phyloP scores from a whole-genome alignment of 352 stramenopile species.

The Globisporangium recalcitrans region DNA sequence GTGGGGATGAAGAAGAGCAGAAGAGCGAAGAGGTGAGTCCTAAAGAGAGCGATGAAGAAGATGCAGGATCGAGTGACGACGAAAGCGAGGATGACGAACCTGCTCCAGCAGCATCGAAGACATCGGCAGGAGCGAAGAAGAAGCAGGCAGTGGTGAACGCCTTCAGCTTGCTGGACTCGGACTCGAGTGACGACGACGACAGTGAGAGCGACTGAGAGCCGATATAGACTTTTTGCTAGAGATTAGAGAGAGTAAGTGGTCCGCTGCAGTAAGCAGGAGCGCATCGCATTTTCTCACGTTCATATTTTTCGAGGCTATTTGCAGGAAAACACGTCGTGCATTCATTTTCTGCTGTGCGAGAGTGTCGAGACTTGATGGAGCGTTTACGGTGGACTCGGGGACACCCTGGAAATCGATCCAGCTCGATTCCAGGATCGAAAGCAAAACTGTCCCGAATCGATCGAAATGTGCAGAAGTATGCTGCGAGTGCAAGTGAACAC shows the following conservation, averaged over 20 bases:
- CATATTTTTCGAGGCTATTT: too few relatives aligned
- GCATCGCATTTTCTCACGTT: background rate
- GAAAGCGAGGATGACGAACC: conserved; percentile 6
- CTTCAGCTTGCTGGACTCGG: conserved; percentile 77
- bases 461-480: too few relatives aligned
- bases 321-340: too few relatives aligned
- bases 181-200: conserved; percentile 84
- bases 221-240: background rate
- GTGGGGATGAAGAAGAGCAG: conserved; percentile 5
- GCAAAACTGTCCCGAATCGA: too few relatives aligned
- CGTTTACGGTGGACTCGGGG: too few relatives aligned
- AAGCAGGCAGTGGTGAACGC: conserved; percentile 58
- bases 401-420: too few relatives aligned
- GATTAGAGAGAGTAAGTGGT: background rate
- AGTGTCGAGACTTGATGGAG: too few relatives aligned
- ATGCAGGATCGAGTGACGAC: conserved; percentile 3
- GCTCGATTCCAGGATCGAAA: too few relatives aligned
- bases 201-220: conserved; percentile 21
- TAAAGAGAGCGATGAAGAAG: conserved; percentile 13
- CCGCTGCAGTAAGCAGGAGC: background rate
- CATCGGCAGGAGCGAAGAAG: background rate
- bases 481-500: background rate
- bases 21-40: conserved; percentile 18
- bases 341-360: too few relatives aligned
- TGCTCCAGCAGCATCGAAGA: background rate